Conservation (phyloP, 1,284 basidiomycete species). For the Anthracocystis panici-leucophaei region DNA sequence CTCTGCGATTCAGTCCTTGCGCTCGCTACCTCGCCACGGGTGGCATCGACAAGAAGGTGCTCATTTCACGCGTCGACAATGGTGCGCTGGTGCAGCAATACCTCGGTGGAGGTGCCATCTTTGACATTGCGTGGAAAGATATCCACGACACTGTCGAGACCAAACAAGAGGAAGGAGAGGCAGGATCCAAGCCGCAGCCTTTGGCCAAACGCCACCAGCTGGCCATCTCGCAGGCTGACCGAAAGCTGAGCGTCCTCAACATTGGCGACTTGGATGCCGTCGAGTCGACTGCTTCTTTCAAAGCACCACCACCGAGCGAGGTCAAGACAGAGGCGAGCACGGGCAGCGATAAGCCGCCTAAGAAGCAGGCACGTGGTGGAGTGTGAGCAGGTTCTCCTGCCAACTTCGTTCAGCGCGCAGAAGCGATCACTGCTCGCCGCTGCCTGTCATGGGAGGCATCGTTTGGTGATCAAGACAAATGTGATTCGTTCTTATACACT, state of each 20-base stretch:
- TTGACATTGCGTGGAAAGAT: constrained; percentile 54
- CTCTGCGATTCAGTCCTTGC: constrained; percentile 63
- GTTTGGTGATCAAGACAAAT: neutral
- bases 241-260: constrained; percentile 60
- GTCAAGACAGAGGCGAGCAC: constrained; percentile 26
- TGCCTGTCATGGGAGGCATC: neutral
- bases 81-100: constrained; percentile 55
- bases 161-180: constrained; percentile 46
- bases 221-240: constrained; percentile 63
- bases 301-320: constrained; percentile 22
- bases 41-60: constrained; percentile 63
- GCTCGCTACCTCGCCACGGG: constrained; percentile 66
- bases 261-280: constrained; percentile 43
- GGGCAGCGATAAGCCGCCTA: constrained; percentile 35
- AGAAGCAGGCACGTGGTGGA: constrained; percentile 41
- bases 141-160: constrained; percentile 30
- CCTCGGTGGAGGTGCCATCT: constrained; percentile 52
- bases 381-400: constrained; percentile 6
- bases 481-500: constrained; percentile 1
- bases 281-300: constrained; percentile 26
- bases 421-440: neutral
- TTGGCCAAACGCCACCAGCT: constrained; percentile 52
- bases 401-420: no score
- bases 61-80: constrained; percentile 58
- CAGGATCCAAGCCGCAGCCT: constrained; percentile 15